A percentile compares a stretch with the other conserved stretches of the same genome.
phyloP scores from a whole-genome alignment of 2,329 filamentous ascomycete species.

The Pestalotiopsis sp. region DNA sequence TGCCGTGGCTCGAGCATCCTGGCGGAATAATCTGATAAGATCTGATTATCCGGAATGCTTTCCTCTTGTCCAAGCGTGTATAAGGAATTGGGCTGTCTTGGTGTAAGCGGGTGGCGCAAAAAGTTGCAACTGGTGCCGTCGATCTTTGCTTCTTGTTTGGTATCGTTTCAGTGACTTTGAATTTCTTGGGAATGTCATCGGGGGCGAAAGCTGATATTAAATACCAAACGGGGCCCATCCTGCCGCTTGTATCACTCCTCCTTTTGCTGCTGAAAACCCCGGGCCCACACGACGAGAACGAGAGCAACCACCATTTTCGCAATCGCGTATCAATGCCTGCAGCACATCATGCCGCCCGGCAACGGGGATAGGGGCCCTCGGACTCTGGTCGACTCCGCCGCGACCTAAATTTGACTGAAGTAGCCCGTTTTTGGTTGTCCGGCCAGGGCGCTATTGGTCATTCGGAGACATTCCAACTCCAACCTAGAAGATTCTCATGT shows the following conservation, averaged over 20 bases:
- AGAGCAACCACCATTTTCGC: background rate
- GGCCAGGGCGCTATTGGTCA: background rate
- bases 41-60: background rate
- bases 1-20: constrained; percentile 4
- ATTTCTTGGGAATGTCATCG: background rate
- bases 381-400: constrained; percentile 4
- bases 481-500: background rate
- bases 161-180: background rate
- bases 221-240: background rate
- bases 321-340: constrained; percentile 3
- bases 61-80: background rate
- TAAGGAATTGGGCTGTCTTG: background rate
- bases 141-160: background rate
- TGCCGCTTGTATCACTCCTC: background rate
- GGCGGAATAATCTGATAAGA: background rate
- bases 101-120: background rate
- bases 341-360: background rate
- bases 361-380: constrained; percentile 5
- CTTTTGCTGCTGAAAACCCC: background rate
- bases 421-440: background rate
- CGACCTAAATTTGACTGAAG: background rate
- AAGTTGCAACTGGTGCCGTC: background rate
- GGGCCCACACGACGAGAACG: background rate
- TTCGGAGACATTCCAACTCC: constrained; percentile 1
- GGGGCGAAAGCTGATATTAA: constrained; percentile 4